Evolutionary conservation across 352 stramenopile species (phyloP).

Genomic region (Pythium apleroticum): DNA sequence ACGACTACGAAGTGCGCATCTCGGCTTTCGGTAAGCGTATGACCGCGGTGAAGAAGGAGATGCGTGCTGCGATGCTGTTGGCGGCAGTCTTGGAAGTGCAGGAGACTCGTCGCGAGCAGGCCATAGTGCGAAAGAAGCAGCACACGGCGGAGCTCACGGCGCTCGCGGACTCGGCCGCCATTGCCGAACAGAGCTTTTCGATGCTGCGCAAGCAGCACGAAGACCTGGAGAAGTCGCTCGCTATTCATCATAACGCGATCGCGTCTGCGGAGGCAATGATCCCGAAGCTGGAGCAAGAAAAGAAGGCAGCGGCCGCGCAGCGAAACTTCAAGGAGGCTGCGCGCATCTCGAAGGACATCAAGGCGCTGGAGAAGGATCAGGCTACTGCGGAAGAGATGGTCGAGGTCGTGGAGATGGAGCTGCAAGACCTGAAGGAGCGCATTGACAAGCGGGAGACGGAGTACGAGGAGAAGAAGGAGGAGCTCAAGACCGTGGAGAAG

Average conservation of each 20-base stretch:
- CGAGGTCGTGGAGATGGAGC: slow-evolving; percentile 80
- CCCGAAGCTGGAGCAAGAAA: slow-evolving; percentile 74
- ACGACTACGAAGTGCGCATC: slow-evolving; percentile 51
- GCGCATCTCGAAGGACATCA: slow-evolving; percentile 86
- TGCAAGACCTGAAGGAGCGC: slow-evolving; percentile 72
- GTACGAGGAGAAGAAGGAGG: slow-evolving; percentile 76
- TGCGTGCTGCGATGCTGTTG: slow-evolving; percentile 62
- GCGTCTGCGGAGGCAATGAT: slow-evolving; percentile 80
- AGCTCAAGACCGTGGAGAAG: slow-evolving; percentile 75
- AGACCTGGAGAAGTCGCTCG: slow-evolving; percentile 72
- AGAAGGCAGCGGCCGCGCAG: slow-evolving; percentile 70
- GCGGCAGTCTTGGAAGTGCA: slow-evolving; percentile 70
- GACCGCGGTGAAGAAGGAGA: slow-evolving; percentile 58
- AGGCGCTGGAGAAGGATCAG: slow-evolving; percentile 83
- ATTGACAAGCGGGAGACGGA: slow-evolving; percentile 69
- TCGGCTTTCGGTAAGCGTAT: slow-evolving; percentile 63
- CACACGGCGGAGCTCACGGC: slow-evolving; percentile 69
- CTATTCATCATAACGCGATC: slow-evolving; percentile 77
- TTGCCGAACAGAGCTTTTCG: slow-evolving; percentile 74
- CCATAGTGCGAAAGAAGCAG: slow-evolving; percentile 70
- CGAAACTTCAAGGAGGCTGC: slow-evolving; percentile 89
- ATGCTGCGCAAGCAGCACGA: slow-evolving; percentile 76
- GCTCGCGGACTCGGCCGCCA: slow-evolving; percentile 61
- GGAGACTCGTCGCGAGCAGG: slow-evolving; percentile 65
- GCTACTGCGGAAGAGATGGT: slow-evolving; percentile 79